Conservation (phyloP, 2,329 filamentous ascomycete species). For the Diplodia intermedia region DNA sequence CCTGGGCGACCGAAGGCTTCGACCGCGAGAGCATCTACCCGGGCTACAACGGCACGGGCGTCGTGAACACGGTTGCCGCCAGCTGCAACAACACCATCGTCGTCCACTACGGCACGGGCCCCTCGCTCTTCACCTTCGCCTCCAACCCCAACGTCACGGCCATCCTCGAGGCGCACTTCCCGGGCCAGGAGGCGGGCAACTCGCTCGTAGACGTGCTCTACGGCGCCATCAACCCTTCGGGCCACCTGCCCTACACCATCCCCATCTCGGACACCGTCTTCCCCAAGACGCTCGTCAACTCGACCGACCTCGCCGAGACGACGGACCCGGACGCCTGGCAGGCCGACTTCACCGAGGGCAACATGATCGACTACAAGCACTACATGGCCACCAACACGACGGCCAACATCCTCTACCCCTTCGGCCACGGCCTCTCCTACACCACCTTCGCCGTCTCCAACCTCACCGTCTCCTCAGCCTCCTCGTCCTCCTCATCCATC, state of each 20-base stretch:
- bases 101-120: constrained; percentile 53
- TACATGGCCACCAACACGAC: constrained; percentile 52
- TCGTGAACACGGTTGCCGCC: constrained; percentile 47
- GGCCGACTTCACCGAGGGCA: constrained; percentile 59
- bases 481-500: constrained; percentile 6
- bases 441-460: constrained; percentile 42
- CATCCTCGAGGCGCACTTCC: constrained; percentile 52
- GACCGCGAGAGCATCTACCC: constrained; percentile 51
- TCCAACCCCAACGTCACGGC: constrained; percentile 46
- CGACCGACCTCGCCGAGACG: constrained; percentile 41
- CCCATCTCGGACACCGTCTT: constrained; percentile 45
- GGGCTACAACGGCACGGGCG: constrained; percentile 49
- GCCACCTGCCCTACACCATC: constrained; percentile 50
- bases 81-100: constrained; percentile 61
- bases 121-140: constrained; percentile 52
- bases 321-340: constrained; percentile 52
- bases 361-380: constrained; percentile 62
- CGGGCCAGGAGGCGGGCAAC: constrained; percentile 52
- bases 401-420: constrained; percentile 41
- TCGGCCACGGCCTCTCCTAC: constrained; percentile 50
- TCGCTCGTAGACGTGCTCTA: constrained; percentile 51
- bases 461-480: constrained; percentile 19
- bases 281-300: constrained; percentile 45
- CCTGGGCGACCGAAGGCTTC: constrained; percentile 54
- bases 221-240: constrained; percentile 49